Evolutionary conservation across 2,329 filamentous ascomycete species (phyloP), one percentile per base, ranked within the genome.

Genomic region (Hymenoscyphus fraxineus): DNA sequence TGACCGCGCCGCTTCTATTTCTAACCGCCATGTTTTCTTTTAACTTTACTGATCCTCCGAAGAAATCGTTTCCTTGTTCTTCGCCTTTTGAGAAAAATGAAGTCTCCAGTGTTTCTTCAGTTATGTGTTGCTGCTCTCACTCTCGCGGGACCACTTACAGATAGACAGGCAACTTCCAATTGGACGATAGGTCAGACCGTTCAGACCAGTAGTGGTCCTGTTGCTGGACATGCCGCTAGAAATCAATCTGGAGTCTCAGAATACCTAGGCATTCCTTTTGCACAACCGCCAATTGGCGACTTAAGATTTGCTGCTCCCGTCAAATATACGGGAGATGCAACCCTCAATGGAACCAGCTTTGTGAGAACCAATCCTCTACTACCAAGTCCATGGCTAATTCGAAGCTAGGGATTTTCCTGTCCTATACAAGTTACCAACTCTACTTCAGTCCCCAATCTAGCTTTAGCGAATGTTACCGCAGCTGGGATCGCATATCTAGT

Each of bases 191-290:
- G 65, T 10, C 65, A 66, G 41, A 61, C 40, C 4, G 65, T 66
- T 16, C 57, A 65, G 19, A 72, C 70, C 39, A 65, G 54, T 12
- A 68, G 67, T 60, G 71, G 71, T 32, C 44, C 62, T 6, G 65
- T 73, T 6, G 19, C 61, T 58, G 71, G 71, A 6, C 67, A 70
- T 58, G 63, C 66, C 16, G 71, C 68, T 1, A 58, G 55, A 1
- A 65, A 64, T 32, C 57, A 58, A 1, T 60, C 67, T 22, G 51
- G 56, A 32, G 71, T 73, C 12, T 72, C 71, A 5, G 70, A 68
- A 59, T 80, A 80, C 63, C 70, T 78, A 6, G 76, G 77, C 10
- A 76, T 80, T 61, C 77, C 75, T 13, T 79, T 78, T 66, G 77
- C 77, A 1, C 68, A 74, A 31, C 74, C 76, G 6, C 77, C 78